phyloP scores from a whole-genome alignment of 768 basidiomycete species.

The Lactifluus echinatus region DNA sequence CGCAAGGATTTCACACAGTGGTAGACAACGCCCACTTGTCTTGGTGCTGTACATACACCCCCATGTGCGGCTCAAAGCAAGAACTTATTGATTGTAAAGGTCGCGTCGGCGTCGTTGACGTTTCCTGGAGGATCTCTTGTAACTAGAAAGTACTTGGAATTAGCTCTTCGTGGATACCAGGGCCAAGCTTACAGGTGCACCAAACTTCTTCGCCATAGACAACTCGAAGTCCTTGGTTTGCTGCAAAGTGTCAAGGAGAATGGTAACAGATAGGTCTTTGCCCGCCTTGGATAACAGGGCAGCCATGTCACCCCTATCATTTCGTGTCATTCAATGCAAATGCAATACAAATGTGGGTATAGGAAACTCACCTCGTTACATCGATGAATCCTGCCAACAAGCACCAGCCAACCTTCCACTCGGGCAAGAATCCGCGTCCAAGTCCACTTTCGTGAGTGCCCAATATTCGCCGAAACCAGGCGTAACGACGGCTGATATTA shows the following conservation, averaged over 20 bases:
- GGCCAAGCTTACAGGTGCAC: slow-evolving; percentile 46
- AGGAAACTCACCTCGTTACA: slow-evolving; percentile 61
- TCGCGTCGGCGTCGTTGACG: slow-evolving; percentile 40
- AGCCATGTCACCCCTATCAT: slow-evolving; percentile 69
- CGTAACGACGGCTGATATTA: slow-evolving; percentile 86
- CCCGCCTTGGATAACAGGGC: slow-evolving; percentile 73
- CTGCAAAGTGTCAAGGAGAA: slow-evolving; percentile 79
- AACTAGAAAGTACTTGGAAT: slow-evolving; percentile 35
- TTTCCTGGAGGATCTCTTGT: slow-evolving; percentile 51
- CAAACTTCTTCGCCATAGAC: slow-evolving; percentile 75
- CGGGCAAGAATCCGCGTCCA: slow-evolving; percentile 69
- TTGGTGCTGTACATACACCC: slow-evolving; percentile 91
- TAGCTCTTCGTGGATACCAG: background rate
- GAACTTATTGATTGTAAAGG: slow-evolving; percentile 65
- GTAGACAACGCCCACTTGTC: slow-evolving; percentile 57
- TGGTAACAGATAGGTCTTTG: slow-evolving; percentile 61
- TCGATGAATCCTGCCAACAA: slow-evolving; percentile 82
- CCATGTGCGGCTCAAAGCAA: slow-evolving; percentile 90
- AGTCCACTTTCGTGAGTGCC: slow-evolving; percentile 84
- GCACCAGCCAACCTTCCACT: slow-evolving; percentile 82
- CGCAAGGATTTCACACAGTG: background rate
- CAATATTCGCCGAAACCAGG: slow-evolving; percentile 87
- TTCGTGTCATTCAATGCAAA: background rate
- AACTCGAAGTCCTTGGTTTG: slow-evolving; percentile 84
- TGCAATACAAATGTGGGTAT: background rate